A percentile compares a stretch with the other conserved stretches of the same genome.
Conservation (phyloP, 768 basidiomycete genomes). For the Sistotremastrum suecicum region DNA sequence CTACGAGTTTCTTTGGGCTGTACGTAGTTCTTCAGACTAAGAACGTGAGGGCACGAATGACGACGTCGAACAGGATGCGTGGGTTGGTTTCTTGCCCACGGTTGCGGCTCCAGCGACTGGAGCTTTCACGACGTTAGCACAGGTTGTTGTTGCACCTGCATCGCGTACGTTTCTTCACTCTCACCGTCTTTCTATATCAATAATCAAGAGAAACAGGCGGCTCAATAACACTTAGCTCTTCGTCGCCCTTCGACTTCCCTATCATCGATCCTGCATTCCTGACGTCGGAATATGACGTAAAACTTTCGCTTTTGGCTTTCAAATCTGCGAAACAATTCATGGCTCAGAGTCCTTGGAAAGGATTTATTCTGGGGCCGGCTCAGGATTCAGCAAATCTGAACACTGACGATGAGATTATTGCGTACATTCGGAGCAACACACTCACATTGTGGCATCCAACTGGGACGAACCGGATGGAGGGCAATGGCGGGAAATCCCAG, state of each 20-base stretch:
- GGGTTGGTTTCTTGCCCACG: neutral
- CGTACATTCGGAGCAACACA: conserved; percentile 2
- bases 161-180: no score
- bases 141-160: neutral
- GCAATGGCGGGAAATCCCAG: neutral
- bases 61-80: no score
- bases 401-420: conserved; percentile 7
- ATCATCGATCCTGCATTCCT: conserved; percentile 57
- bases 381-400: conserved; percentile 3
- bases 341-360: conserved; percentile 1
- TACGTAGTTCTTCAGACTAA: neutral
- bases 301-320: no score
- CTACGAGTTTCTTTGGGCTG: conserved; percentile 3
- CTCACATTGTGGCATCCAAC: conserved; percentile 5
- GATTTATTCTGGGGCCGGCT: conserved; percentile 3
- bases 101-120: neutral
- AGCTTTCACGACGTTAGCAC: no score
- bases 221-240: conserved; percentile 27
- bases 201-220: neutral
- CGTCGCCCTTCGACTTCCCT: conserved; percentile 43
- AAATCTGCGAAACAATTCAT: no score
- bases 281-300: no score
- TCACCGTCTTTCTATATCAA: neutral
- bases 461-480: conserved; percentile 10
- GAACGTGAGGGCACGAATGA: no score